These are phyloP conservation scores for Sporothrix schenckii DNA, from an alignment of 2,329 filamentous ascomycete species.

Conservation along the genomic window DNA sequence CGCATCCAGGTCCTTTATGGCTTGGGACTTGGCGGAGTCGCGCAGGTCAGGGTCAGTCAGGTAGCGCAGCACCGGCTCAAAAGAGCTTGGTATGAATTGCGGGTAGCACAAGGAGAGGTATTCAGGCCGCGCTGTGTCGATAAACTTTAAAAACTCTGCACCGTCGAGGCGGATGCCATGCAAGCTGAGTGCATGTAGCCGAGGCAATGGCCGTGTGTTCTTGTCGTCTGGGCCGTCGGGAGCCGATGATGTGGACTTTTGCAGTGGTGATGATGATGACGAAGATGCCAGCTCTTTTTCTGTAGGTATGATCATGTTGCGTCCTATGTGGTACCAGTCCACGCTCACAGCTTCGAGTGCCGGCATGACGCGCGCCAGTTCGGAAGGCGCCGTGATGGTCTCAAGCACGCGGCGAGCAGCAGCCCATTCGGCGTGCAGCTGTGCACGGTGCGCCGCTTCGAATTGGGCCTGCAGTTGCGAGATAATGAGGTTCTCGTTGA, in stretches of 20 bases:
- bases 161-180: slow-evolving; percentile 14
- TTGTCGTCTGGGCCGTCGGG: neutral
- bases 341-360: neutral
- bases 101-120: slow-evolving; percentile 4
- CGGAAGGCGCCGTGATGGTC: neutral
- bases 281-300: neutral
- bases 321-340: slow-evolving; percentile 10
- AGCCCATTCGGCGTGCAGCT: neutral
- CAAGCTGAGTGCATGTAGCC: slow-evolving; percentile 15
- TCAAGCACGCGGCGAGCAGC: neutral
- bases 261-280: neutral
- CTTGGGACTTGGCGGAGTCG: neutral
- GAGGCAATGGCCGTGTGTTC: neutral
- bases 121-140: neutral
- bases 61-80: slow-evolving; percentile 3
- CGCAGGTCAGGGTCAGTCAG: slow-evolving; percentile 23
- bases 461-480: slow-evolving; percentile 2
- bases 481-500: neutral
- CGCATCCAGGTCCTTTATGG: neutral
- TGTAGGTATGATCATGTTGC: neutral
- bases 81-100: neutral
- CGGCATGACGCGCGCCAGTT: neutral
- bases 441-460: neutral
- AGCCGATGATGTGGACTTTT: neutral
- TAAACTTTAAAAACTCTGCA: neutral